Percentiles rank a stretch among this genome's conserved stretches.
phyloP scores from a whole-genome alignment of 208 protist genomes.

The Herpetomonas tarakana region DNA sequence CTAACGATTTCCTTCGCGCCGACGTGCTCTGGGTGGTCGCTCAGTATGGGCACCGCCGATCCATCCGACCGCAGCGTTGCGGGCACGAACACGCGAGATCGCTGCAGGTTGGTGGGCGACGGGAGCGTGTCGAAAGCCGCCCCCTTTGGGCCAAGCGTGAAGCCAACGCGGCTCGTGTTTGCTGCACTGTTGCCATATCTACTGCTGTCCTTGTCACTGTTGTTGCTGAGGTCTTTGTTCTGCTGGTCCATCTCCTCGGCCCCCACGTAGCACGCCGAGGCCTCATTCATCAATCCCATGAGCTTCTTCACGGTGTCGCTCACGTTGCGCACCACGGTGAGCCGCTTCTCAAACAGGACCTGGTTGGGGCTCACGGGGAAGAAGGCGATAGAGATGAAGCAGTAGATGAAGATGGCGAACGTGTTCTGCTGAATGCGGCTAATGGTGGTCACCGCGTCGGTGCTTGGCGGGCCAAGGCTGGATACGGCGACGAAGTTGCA shows the following conservation, averaged over 20 bases:
- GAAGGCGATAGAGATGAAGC: constrained; percentile 55
- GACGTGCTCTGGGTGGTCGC: neutral
- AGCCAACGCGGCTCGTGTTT: too few species aligned
- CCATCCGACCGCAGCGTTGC: neutral
- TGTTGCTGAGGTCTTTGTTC: constrained; percentile 5
- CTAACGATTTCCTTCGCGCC: neutral
- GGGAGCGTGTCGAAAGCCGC: too few species aligned
- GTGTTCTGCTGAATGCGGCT: constrained; percentile 83
- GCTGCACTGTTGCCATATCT: constrained; percentile 4
- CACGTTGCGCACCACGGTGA: constrained; percentile 36
- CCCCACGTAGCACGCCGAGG: constrained; percentile 25
- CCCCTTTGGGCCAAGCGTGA: too few species aligned
- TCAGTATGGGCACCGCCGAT: neutral
- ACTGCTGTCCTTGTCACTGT: neutral
- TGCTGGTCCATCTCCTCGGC: constrained; percentile 1
- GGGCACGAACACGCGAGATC: neutral
- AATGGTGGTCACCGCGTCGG: constrained; percentile 43
- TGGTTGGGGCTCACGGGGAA: constrained; percentile 67
- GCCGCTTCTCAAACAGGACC: constrained; percentile 49
- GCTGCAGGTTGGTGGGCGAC: neutral
- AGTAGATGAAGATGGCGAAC: constrained; percentile 82
- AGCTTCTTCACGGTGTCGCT: constrained; percentile 38
- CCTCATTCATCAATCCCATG: constrained; percentile 50
- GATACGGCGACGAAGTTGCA: constrained; percentile 71
- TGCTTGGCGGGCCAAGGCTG: constrained; percentile 25